Evolutionary conservation across 1,139 yeast species (phyloP), one percentile per base, ranked within the genome.

Genomic region (Blastobotrys proliferans): DNA sequence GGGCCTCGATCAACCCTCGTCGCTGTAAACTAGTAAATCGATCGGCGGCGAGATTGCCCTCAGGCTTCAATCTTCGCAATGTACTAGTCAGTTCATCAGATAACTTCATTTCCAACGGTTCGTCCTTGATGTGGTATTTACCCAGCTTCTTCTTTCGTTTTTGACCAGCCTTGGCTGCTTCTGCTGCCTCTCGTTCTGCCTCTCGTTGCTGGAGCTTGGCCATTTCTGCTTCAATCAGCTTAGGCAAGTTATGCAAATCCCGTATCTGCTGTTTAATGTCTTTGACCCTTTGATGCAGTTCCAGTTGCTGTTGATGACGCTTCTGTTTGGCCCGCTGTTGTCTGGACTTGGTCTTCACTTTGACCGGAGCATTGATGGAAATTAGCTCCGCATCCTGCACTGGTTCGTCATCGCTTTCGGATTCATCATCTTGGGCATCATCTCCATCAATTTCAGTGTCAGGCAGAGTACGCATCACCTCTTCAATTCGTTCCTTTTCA

Each of bases 21-120:
- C 85, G 76, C 67, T 92, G 97, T 52, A 92, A 65, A 46, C 76
- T 77, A 62, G 81, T 73, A 80, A 92, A 81, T 51, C 87, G 81
- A 58, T 90, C 97, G 54, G 83, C 80, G 40, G 87, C 71, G 47
- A 87, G 68, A 59, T 83, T 86, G 18, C 98, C 98, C 68, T 94
- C 98, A 0, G 97, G 94, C 61, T 77, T 84, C 59, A 92, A 70
- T 52, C 81, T 77, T 62, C 96, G 77, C 59, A 94, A 71, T 22
- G 94, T 85, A 54, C 85, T 94, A 24, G 84, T 79, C 51, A 94
- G 73, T 64, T 92, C 98, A 59, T 87, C 92, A 14, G 95, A 79
- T 44, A 94, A 74, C 65, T 92, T 92, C 33, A 92, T 83, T 58
- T 92, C 97, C 45, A 92, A 64, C 25, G 84, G 82, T 33, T 75